Conservation (phyloP, 306 rosid genomes). For the Quercus berberidifolia region DNA sequence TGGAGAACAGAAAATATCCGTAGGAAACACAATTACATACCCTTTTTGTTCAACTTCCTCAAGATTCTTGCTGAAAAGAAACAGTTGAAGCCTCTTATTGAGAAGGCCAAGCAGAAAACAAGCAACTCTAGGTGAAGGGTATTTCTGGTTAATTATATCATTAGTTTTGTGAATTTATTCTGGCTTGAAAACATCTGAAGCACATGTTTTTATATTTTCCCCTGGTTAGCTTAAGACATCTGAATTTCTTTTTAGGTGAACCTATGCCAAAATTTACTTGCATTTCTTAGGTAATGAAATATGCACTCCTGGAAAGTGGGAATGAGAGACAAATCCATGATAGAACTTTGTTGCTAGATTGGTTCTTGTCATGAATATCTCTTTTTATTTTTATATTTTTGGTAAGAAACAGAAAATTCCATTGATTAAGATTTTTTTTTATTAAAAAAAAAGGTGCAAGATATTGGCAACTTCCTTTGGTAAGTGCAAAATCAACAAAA, state of each 20-base stretch:
- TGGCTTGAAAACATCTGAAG: neutral
- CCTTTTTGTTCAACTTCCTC: slow-evolving; percentile 90
- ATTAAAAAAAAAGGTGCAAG: no score
- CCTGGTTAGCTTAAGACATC: neutral
- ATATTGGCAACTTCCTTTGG: no score
- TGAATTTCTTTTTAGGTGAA: neutral
- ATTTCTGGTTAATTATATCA: neutral
- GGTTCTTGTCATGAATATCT: no score
- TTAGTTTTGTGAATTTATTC: neutral
- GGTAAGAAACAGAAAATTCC: no score
- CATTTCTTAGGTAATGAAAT: no score
- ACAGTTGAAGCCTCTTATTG: slow-evolving; percentile 96
- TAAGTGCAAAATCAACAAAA: no score
- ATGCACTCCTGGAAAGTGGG: no score
- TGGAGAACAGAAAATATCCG: slow-evolving; percentile 93
- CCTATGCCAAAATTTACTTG: neutral
- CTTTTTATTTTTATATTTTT: no score
- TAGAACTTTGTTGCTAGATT: no score
- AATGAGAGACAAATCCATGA: no score
- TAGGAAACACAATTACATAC: slow-evolving; percentile 94
- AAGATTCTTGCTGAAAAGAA: slow-evolving; percentile 97
- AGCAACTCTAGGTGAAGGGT: slow-evolving; percentile 55
- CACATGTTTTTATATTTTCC: neutral
- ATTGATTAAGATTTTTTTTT: no score
- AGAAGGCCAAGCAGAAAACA: slow-evolving; percentile 91